phyloP scores from a whole-genome alignment of 495 filamentous ascomycete genomes.

The Penicillium canescens region DNA sequence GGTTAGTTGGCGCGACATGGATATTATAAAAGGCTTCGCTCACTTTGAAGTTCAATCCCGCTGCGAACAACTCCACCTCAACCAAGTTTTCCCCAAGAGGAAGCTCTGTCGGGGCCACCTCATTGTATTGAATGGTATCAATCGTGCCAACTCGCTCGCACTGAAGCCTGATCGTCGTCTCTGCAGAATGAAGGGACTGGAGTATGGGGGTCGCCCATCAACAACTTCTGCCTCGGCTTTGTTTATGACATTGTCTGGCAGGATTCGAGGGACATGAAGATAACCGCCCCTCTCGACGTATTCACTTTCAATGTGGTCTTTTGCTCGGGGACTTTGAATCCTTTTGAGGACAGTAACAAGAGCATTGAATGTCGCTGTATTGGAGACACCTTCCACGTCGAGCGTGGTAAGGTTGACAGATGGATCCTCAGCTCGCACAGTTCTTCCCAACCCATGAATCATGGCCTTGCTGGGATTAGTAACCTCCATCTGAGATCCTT shows the following conservation, averaged over 20 bases:
- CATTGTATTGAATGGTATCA: too few relatives aligned
- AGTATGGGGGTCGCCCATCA: background rate
- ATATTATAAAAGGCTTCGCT: too few relatives aligned
- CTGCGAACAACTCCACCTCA: conserved; percentile 35
- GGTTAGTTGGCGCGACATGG: too few relatives aligned
- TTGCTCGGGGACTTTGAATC: background rate
- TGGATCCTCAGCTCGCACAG: conserved; percentile 27
- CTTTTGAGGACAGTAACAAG: too few relatives aligned
- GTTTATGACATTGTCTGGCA: conserved; percentile 15
- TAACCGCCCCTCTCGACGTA: conserved; percentile 31
- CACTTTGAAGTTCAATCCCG: conserved; percentile 35
- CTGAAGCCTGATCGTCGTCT: too few relatives aligned
- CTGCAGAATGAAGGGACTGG: too few relatives aligned
- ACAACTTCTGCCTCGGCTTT: background rate
- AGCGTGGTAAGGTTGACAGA: conserved; percentile 25
- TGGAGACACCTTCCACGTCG: conserved; percentile 28
- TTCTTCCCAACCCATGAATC: conserved; percentile 26
- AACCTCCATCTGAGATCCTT: conserved; percentile 25
- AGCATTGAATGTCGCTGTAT: conserved; percentile 19
- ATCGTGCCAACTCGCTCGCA: too few relatives aligned
- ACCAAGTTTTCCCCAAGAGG: too few relatives aligned
- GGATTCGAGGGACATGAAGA: conserved; percentile 26
- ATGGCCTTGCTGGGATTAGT: conserved; percentile 30
- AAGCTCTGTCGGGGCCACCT: background rate
- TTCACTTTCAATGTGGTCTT: conserved; percentile 22